These are phyloP conservation scores for Cytospora chrysosperma DNA, from an alignment of 2,329 filamentous ascomycete species.

Conservation along the genomic window DNA sequence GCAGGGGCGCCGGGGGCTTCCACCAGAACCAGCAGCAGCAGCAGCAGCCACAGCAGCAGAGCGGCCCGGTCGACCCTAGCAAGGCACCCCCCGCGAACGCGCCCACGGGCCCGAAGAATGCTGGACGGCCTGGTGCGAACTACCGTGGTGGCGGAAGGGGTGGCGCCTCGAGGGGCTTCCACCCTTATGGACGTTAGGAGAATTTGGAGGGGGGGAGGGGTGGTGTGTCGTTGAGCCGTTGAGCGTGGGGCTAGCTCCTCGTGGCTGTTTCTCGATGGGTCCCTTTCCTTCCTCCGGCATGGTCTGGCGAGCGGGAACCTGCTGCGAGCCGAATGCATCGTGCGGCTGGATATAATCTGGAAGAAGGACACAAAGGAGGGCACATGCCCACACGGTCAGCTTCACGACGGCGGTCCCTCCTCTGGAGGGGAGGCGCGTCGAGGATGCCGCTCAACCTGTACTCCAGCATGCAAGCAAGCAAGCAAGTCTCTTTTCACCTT, in stretches of 20 bases:
- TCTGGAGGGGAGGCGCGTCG: neutral
- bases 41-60: slow-evolving; percentile 31
- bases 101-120: slow-evolving; percentile 94
- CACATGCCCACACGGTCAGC: neutral
- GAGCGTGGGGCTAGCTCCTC: neutral
- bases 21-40: slow-evolving; percentile 38
- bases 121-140: slow-evolving; percentile 85
- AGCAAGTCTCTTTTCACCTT: neutral
- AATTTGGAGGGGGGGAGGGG: neutral
- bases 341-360: neutral
- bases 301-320: neutral
- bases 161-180: slow-evolving; percentile 70
- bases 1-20: slow-evolving; percentile 37
- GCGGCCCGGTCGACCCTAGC: slow-evolving; percentile 48
- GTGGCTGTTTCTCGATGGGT: neutral
- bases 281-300: neutral
- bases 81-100: slow-evolving; percentile 74
- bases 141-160: slow-evolving; percentile 88
- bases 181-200: slow-evolving; percentile 64
- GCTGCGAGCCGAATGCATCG: neutral
- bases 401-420: neutral
- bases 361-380: neutral
- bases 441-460: neutral
- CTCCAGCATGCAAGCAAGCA: neutral
- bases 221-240: no score